A percentile compares a stretch with the other conserved stretches of the same genome.
These are phyloP conservation scores for Aspergillus tamarii DNA, from an alignment of 2,329 filamentous ascomycete genomes.

Conservation along the genomic window DNA sequence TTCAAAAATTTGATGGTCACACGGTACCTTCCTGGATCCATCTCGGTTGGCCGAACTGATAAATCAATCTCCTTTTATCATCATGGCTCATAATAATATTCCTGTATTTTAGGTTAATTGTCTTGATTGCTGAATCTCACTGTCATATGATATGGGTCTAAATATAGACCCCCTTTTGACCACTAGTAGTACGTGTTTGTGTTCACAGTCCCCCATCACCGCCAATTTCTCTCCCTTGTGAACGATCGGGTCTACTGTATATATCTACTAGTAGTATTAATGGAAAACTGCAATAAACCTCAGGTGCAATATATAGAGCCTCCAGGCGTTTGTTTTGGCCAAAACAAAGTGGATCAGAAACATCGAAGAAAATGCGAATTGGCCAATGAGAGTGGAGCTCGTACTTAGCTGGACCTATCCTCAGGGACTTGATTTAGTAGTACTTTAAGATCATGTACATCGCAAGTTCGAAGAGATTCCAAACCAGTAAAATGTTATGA, in stretches of 20 bases:
- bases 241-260: neutral
- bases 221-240: too few species aligned
- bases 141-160: neutral
- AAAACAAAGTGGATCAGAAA: neutral
- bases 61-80: neutral
- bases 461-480: neutral
- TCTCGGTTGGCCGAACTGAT: neutral
- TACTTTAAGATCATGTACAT: neutral
- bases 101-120: neutral
- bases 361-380: neutral
- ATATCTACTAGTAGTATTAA: neutral
- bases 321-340: too few species aligned
- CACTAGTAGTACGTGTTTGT: neutral
- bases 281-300: neutral
- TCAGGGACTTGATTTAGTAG: neutral
- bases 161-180: neutral
- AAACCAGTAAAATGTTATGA: neutral
- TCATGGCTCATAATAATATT: neutral
- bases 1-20: conserved; percentile 18
- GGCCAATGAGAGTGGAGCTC: neutral
- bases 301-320: neutral
- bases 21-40: conserved; percentile 14
- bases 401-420: neutral
- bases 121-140: neutral
- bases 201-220: neutral